Evolutionary conservation across 2,329 filamentous ascomycete species (phyloP), one percentile per base, ranked within the genome.

Genomic region (Fusarium setosum): DNA sequence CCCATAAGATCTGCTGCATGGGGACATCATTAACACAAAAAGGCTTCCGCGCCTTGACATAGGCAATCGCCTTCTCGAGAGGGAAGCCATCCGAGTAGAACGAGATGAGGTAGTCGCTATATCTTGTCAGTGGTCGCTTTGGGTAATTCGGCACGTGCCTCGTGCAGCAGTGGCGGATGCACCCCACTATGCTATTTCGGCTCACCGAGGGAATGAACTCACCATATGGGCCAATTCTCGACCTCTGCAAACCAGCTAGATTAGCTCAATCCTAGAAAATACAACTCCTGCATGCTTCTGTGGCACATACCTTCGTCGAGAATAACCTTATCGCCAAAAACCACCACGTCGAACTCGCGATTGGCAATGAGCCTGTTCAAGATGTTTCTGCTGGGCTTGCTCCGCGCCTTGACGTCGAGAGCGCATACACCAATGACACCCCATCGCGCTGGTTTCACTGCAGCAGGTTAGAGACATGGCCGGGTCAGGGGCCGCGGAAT

Each of bases 41-140:
- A 1, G 96, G 96, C 75, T 97, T 97, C 56, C 96, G 90, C 11
- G 97, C 87, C 73, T 94, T 93, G 63, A 94, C 93, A 77, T 99
- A 99, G 31, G 94, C 93, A 71, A 99, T 97, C 6, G 96, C 96
- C 76, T 99, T 99, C 68, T 98, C 94, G 44, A 99, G 82, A 0
- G 96, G 96, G 70, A 99, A 99, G 1, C 96, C 96, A 76, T 97
- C 95, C 0, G 95, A 98, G 79, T 98, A 99, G 81, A 99, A 99
- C 4, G 94, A 97, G 73, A 99, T 97, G 56, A 99, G 81, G 73
- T 97, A 99, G 80, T 99, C 96, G 78, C 85, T 88, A 63, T n/a
- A 15, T 18, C 47, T 17, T 61, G 61, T 70, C 45, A 71, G 73
- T 72, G 52, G 50, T 65, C 59, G 26, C 47, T 58, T 57, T 32